Evolutionary conservation across 345 rosid genomes (phyloP), one percentile per base, ranked within the genome.

Genomic region (Ceriops decandra): DNA sequence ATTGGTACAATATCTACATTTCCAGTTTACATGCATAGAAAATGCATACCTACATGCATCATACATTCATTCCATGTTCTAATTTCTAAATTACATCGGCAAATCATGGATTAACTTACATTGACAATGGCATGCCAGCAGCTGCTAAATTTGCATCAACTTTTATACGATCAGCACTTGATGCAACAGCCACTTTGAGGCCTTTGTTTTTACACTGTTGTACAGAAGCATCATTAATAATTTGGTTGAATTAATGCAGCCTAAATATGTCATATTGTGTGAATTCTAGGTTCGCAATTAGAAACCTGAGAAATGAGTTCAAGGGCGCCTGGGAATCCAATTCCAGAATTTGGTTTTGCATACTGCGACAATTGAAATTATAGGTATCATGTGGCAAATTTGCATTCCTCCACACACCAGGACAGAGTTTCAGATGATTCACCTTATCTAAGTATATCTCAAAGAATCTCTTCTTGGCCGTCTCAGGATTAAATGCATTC

Each of bases 81-180:
- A 22, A 8, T 22, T 21, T 21, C 59, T 56, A 21, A 15, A 56
- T 22, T 56, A 56, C 16, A 22, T 21, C 3, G 28, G 10, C 11
- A 27, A 56, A 56, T 21, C 16, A 26, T n/a, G 35, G 27, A 42
- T 68, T 33, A 60, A 54, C 90, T 85, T 82, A 91, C 97, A 91
- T 79, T 57, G 89, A 76, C 72, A 85, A 47, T 32, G 88, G 82
- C 69, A 89, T 74, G 42, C 91, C 90, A 70, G 99, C 97, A 74
- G 99, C 96, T 65, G 83, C 90, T 69, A 95, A 83, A 80, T 95
- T 95, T 60, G 96, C 97, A 77, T 95, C 87, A 33, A 95, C 99
- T 84, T 95, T 95, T 75, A 95, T 75, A 49, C 96, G 93, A 72
- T 91, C 99, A 64, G 99, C 99, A 54, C 97, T 95, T 57, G 96